These are phyloP conservation scores for Cladophialophora carrionii DNA, from an alignment of 2,329 filamentous ascomycete species.

Conservation along the genomic window DNA sequence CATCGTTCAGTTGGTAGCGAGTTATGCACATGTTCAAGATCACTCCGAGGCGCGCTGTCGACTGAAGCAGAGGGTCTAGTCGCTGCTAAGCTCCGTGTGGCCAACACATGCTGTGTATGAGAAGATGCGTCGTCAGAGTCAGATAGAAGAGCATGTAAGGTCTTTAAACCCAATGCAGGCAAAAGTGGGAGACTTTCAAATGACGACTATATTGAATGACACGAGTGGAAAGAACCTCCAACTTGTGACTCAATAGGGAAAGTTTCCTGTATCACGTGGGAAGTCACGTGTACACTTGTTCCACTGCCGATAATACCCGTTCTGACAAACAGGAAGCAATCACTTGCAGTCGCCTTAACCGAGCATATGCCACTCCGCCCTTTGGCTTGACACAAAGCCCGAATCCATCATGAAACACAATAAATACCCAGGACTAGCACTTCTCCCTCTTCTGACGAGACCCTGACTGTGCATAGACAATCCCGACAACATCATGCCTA, in stretches of 20 bases:
- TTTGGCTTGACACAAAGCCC: background rate
- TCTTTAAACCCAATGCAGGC: background rate
- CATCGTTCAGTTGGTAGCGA: background rate
- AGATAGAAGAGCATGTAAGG: background rate
- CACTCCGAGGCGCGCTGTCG: background rate
- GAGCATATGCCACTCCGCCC: background rate
- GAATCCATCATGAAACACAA: background rate
- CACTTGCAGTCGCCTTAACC: background rate
- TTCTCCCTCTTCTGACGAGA: background rate
- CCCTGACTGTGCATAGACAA: background rate
- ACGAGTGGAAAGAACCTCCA: too few relatives aligned
- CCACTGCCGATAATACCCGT: too few relatives aligned
- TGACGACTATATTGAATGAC: background rate
- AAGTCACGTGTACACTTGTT: too few relatives aligned
- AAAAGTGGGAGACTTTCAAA: background rate
- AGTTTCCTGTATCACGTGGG: too few relatives aligned
- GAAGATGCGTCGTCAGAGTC: too few relatives aligned
- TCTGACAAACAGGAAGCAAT: background rate
- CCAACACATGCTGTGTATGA: background rate
- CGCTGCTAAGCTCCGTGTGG: background rate
- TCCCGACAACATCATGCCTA: constrained; percentile 27
- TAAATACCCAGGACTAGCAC: background rate
- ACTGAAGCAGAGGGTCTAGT: background rate
- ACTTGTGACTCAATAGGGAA: too few relatives aligned
- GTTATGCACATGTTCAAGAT: background rate